These are phyloP conservation scores for Penicillium sp. DNA, from an alignment of 2,329 filamentous ascomycete species.

Conservation along the genomic window DNA sequence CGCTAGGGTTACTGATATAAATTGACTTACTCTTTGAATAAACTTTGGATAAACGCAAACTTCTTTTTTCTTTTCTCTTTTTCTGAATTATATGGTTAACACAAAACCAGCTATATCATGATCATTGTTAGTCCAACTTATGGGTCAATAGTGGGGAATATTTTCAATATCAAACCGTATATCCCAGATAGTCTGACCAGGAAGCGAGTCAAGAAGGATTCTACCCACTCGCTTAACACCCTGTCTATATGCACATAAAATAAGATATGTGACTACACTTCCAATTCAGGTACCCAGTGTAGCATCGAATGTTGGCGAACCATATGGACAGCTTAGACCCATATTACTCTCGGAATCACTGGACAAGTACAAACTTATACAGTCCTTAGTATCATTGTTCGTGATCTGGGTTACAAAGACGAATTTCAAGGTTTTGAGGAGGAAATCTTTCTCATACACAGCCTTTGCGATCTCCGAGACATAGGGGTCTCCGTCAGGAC, in stretches of 20 bases:
- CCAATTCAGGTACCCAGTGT: neutral
- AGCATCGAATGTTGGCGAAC: neutral
- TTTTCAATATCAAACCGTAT: neutral
- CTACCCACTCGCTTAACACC: neutral
- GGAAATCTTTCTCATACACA: neutral
- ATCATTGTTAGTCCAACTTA: no score
- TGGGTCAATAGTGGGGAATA: no score
- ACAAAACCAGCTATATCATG: no score
- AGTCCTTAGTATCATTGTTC: neutral
- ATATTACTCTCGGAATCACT: neutral
- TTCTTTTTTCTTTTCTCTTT: no score
- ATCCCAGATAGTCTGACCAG: neutral
- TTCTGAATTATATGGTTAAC: no score
- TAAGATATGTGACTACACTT: neutral
- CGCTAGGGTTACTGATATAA: no score
- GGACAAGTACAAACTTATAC: neutral
- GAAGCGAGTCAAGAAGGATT: neutral
- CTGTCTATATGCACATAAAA: neutral
- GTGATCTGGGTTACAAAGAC: neutral
- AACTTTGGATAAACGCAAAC: no score
- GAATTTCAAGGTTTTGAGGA: neutral
- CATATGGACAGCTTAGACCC: neutral
- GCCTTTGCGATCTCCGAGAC: neutral
- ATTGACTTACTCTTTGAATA: no score
- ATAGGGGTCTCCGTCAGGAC: neutral